A percentile compares a stretch with the other conserved stretches of the same genome.
phyloP scores from a whole-genome alignment of 768 basidiomycete genomes.

The Plicaturopsis crispa region DNA sequence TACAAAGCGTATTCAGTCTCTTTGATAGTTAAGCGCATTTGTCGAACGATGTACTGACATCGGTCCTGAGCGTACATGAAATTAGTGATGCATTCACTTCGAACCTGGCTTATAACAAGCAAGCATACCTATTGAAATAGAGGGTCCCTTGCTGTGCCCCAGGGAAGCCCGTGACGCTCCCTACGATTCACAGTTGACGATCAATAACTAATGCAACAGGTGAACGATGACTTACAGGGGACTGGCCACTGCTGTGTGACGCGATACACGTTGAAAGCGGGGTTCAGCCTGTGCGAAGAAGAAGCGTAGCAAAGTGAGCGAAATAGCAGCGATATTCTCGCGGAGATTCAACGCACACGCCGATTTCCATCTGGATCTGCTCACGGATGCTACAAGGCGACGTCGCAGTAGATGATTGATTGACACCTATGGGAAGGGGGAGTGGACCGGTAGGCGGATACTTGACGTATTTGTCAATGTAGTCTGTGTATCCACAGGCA shows the following conservation, averaged over 20 bases:
- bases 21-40: no score
- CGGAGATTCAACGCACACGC: constrained; percentile 25
- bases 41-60: no score
- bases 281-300: constrained; percentile 33
- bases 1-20: constrained; percentile 6
- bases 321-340: constrained; percentile 2
- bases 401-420: no score
- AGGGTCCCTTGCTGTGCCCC: constrained; percentile 50
- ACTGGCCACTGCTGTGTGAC: neutral
- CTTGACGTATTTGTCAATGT: constrained; percentile 52
- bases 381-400: constrained; percentile 38
- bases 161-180: constrained; percentile 8
- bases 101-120: no score
- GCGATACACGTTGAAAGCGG: constrained; percentile 49
- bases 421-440: constrained; percentile 67
- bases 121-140: constrained; percentile 41
- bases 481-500: constrained; percentile 56
- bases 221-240: neutral
- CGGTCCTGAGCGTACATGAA: no score
- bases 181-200: no score
- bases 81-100: no score
- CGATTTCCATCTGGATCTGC: constrained; percentile 40
- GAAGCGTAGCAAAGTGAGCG: neutral
- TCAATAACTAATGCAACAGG: no score
- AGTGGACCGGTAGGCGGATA: constrained; percentile 63